Evolutionary conservation across 2,329 filamentous ascomycete genomes (phyloP), one percentile per base, ranked within the genome.

Genomic region (Botrytis hyacinthi): DNA sequence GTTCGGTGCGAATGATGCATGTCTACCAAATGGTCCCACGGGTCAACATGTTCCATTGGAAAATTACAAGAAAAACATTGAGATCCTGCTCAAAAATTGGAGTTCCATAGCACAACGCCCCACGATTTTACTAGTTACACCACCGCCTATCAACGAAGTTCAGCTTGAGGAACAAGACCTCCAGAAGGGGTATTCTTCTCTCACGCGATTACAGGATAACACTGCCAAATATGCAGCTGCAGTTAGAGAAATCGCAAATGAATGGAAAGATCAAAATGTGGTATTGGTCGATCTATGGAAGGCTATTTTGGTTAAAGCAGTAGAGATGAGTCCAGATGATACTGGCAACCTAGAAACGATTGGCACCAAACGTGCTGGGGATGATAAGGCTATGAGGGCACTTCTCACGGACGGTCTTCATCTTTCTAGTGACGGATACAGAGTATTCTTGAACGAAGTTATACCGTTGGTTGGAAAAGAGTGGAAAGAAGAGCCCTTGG

Each of bases 1-100:
- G 77, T 90, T 98, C 74, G 96, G 96, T 29, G 93, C 96, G 78
- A 98, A 99, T 81, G 96, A 98, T 82, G 91, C 95, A 5, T 90
- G 90, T 72, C 82, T 97, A 5, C 87, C 89, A 5, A 84, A 88
- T 54, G 22, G 62, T 61, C 63, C 71, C 42, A 90, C 89, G 69
- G 85, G 85, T 16, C 96, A 98, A 82, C 90, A 95, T 81, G 88
- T 98, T 12, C 89, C 93, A 0, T 82, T 97, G n/a, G 87, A 91
- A 1, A 60, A 89, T 74, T 98, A 94, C 84, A 90, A 88, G 80
- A 83, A 87, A 72, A 97, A 97, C 80, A 83, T 97, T 66, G 86
- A 82, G 76, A 85, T 84, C 40, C 93, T 98, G 77, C 84, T 97
- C 78, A 89, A 85, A 4, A 93, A 98, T 81, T 97, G 74, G 82